Conservation (phyloP, 78 protist species). For the Capsaspora owczarzaki region DNA sequence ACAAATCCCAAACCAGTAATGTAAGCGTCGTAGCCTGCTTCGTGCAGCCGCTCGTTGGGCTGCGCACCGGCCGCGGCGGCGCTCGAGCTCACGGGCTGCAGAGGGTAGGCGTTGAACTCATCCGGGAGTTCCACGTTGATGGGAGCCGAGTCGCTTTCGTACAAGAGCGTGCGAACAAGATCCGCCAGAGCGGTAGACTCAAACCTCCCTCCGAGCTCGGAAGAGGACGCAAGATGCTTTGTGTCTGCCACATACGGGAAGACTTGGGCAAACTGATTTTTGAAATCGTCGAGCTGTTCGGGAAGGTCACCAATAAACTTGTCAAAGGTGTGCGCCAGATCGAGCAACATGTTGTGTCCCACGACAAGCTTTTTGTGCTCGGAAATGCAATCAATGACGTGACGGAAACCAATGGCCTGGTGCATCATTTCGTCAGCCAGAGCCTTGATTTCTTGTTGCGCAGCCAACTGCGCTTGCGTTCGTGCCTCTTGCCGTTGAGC, state of each 20-base stretch:
- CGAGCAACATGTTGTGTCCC: conserved; percentile 1
- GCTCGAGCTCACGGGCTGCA: no score
- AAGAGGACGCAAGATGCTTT: background rate
- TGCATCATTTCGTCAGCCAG: no score
- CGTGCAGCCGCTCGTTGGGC: conserved; percentile 9
- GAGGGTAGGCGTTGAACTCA: no score
- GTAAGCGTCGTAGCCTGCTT: background rate
- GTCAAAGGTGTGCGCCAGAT: background rate
- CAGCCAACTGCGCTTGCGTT: background rate
- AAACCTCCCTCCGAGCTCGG: background rate
- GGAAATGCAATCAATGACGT: background rate
- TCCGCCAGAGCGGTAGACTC: background rate
- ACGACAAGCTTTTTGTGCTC: background rate
- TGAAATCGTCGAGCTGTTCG: background rate
- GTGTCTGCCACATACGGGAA: background rate
- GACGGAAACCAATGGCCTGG: background rate
- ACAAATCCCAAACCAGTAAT: background rate
- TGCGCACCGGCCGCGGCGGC: no score
- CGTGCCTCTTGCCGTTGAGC: background rate
- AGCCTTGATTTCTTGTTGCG: no score
- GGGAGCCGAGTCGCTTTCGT: no score
- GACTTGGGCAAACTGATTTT: background rate
- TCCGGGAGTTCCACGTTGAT: no score
- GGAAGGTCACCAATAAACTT: background rate
- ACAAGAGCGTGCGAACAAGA: no score